phyloP scores from a whole-genome alignment of 176 grass and related monocot genomes.

The Aegilops speltoides region DNA sequence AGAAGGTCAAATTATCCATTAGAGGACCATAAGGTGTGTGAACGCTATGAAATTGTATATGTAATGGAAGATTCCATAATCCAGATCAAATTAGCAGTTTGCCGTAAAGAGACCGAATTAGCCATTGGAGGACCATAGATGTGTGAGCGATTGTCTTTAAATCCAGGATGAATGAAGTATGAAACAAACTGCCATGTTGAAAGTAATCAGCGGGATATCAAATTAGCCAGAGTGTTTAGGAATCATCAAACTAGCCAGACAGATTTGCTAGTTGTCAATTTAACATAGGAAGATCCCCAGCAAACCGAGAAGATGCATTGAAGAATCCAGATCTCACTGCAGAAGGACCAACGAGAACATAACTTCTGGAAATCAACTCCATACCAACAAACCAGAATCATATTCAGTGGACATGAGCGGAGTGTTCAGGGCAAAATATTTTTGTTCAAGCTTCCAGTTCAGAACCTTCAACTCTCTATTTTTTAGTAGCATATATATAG shows the following conservation, averaged over 20 bases:
- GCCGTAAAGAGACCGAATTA: too few relatives aligned
- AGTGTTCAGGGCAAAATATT: neutral
- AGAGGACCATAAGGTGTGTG: too few relatives aligned
- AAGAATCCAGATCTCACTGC: neutral
- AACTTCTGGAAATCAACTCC: neutral
- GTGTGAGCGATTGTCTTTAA: too few relatives aligned
- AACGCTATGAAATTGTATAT: too few relatives aligned
- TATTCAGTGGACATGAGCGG: neutral
- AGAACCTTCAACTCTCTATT: neutral
- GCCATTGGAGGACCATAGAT: too few relatives aligned
- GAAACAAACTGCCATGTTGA: too few relatives aligned
- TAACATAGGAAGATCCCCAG: slow-evolving; percentile 11
- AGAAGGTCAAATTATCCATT: neutral
- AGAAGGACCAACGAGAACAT: too few relatives aligned
- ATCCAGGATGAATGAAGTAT: too few relatives aligned
- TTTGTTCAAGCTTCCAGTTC: neutral
- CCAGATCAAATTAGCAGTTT: too few relatives aligned
- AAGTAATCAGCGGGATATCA: too few relatives aligned
- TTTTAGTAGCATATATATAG: neutral
- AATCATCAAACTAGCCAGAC: neutral
- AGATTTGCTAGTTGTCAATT: neutral
- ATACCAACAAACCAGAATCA: neutral
- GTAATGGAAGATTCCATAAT: too few relatives aligned
- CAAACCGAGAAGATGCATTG: neutral
- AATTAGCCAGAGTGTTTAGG: too few relatives aligned